Base-by-base conservation (phyloP, 148 eudicot species). In the Rhododendron henanense region DNA sequence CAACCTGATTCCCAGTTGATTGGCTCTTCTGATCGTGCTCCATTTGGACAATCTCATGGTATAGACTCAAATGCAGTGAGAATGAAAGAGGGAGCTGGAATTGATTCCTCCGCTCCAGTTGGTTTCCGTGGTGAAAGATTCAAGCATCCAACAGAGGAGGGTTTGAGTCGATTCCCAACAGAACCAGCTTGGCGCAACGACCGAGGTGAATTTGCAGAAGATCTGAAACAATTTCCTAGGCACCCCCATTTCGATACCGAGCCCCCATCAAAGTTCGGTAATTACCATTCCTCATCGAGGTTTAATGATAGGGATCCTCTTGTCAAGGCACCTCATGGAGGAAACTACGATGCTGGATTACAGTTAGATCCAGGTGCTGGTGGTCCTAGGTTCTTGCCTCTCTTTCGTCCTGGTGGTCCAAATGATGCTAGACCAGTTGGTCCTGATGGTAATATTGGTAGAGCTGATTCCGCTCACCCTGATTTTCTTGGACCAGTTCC, bases 91-190 rank as follows among this genome's bases (percentile, higher is more conserved):
- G 85, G 87, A 39, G 50, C 88, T 45, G 91, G 83, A 44, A 89
- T 81, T 82, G 93, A 91, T 41, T 51, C 85, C 28, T 79, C 84
- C 2, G 81, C 90, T 84, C 84, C 88, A 21, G 84, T 86, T 86
- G 90, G 91, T 53, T 84, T 89, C 84, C 87, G 82, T 71, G 96
- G 88, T 87, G 93, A 91, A 76, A 92, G 93, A 84, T 85, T 80
- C 51, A 93, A 87, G 88, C 83, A 63, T 41, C 76, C 85, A 33
- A 41, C 86, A 5, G 93, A 88, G 78, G 98, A 91, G 81, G 90
- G 84, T 84, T 59, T 90, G 78, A 89, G 90, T 86, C 88, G 82
- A 80, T 93, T 93, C 67, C 88, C 93, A 9, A 11, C 53, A 19
- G 92, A 85, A 63, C 85, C 86, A 55, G n/a, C 55, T 57, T 84